A percentile compares a stretch with the other conserved stretches of the same genome.
Evolutionary conservation across 1,284 basidiomycete genomes (phyloP).

Genomic region (Sutorius eximius): DNA sequence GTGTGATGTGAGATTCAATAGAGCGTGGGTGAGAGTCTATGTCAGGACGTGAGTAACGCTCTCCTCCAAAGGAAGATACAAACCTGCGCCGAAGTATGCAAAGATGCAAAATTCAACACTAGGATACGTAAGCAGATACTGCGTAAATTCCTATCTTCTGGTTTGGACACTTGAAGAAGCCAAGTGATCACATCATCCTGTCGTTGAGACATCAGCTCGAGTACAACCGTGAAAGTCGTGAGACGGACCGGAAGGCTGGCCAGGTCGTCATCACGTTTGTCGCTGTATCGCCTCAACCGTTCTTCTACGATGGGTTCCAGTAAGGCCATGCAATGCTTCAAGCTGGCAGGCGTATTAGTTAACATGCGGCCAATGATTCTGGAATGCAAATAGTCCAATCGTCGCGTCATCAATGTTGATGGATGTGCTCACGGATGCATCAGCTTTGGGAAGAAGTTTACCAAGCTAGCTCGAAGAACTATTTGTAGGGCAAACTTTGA

Average conservation of each 20-base stretch:
- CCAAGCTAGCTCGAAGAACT: conserved; percentile 31
- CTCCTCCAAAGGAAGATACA: conserved; percentile 6
- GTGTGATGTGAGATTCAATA: conserved; percentile 40
- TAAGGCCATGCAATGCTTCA: conserved; percentile 31
- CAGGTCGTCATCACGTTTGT: conserved; percentile 9
- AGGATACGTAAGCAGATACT: conserved; percentile 42
- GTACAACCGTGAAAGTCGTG: conserved; percentile 10
- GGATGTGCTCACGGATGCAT: conserved; percentile 35
- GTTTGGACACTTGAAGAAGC: conserved; percentile 43
- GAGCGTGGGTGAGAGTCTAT: conserved; percentile 38
- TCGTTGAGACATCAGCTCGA: conserved; percentile 7
- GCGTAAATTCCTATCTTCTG: conserved; percentile 32
- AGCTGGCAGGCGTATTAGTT: conserved; percentile 36
- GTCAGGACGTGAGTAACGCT: not conserved
- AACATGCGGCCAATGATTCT: conserved; percentile 36
- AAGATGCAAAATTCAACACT: conserved; percentile 44
- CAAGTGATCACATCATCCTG: conserved; percentile 47
- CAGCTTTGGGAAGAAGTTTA: conserved; percentile 35
- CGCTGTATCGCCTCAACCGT: conserved; percentile 26
- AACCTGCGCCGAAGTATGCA: conserved; percentile 44
- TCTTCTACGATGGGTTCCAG: conserved; percentile 36
- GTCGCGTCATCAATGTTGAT: conserved; percentile 5
- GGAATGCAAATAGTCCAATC: conserved; percentile 17
- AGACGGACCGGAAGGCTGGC: conserved; percentile 26
- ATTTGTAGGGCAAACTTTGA: conserved; percentile 37